Evolutionary conservation across 306 rosid genomes (phyloP).

Genomic region (Myrica gale): DNA sequence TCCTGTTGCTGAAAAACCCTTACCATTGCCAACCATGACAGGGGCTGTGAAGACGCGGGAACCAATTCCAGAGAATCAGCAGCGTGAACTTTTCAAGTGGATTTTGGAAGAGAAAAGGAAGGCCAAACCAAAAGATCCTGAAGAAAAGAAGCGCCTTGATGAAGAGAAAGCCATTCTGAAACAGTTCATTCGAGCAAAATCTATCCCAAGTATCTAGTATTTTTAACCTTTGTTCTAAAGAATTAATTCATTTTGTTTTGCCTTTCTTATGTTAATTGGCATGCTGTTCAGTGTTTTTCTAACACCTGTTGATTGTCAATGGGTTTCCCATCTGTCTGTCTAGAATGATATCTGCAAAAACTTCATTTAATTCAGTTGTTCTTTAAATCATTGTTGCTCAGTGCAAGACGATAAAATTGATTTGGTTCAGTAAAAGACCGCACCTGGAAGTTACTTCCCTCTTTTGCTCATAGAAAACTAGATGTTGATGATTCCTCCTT

Average conservation of each 20-base stretch:
- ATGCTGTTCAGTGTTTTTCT: constrained; percentile 26
- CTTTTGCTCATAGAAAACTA: not conserved
- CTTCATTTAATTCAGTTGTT: constrained; percentile 2
- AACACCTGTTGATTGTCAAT: constrained; percentile 25
- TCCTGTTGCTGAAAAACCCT: constrained; percentile 36
- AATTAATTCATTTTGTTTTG: constrained; percentile 9
- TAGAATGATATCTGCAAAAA: constrained; percentile 26
- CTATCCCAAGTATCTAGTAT: constrained; percentile 57
- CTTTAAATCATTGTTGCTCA: constrained; percentile 10
- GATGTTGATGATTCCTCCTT: not conserved
- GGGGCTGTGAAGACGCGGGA: constrained; percentile 50
- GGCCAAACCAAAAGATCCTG: constrained; percentile 61
- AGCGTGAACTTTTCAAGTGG: constrained; percentile 80
- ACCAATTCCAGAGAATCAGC: constrained; percentile 73
- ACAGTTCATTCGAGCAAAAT: constrained; percentile 67
- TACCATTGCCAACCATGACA: constrained; percentile 31
- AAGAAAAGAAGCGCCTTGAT: constrained; percentile 71
- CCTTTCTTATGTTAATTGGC: constrained; percentile 4
- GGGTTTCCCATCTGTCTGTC: constrained; percentile 20
- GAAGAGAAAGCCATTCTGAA: constrained; percentile 92
- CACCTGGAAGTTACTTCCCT: not conserved
- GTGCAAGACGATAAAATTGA: constrained; percentile 7
- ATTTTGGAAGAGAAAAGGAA: constrained; percentile 91
- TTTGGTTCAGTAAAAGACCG: constrained; percentile 15
- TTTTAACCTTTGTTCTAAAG: constrained; percentile 8